These are phyloP conservation scores for Backusella westeae DNA, from an alignment of 192 early-diverging fungal species.

Conservation along the genomic window DNA sequence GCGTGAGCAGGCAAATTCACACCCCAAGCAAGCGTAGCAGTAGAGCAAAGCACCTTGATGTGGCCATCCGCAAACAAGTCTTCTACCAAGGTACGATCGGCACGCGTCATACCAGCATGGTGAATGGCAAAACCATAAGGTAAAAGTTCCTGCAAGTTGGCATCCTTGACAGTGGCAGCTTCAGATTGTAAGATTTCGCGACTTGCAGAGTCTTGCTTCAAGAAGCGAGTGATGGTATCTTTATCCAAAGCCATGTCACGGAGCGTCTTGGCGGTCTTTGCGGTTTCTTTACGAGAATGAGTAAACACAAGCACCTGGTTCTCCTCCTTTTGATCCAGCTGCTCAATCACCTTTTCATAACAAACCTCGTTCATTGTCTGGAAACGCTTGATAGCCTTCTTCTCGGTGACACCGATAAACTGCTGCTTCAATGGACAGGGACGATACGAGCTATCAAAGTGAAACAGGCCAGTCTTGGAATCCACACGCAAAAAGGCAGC, in stretches of 20 bases:
- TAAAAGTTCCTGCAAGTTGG: conserved; percentile 83
- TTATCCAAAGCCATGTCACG: conserved; percentile 93
- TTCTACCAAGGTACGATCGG: conserved; percentile 91
- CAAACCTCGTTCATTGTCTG: conserved; percentile 97
- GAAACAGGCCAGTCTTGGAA: conserved; percentile 78
- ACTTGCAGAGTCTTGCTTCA: conserved; percentile 77
- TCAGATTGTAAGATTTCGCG: conserved; percentile 84
- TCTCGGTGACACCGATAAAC: conserved; percentile 96
- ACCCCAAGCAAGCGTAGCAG: conserved; percentile 98
- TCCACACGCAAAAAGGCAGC: conserved; percentile 92
- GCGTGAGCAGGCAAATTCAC: conserved; percentile 98
- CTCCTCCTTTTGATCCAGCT: conserved; percentile 62
- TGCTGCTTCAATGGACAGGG: conserved; percentile 96
- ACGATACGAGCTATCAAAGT: conserved; percentile 89
- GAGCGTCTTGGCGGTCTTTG: conserved; percentile 84
- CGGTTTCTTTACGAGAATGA: conserved; percentile 97
- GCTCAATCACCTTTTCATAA: conserved; percentile 93
- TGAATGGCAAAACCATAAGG: conserved; percentile 96
- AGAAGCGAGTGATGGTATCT: conserved; percentile 79
- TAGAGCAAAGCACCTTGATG: conserved; percentile 91
- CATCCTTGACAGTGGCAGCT: conserved; percentile 77
- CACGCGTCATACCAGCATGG: conserved; percentile 93
- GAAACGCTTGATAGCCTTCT: conserved; percentile 90
- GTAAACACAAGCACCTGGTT: conserved; percentile 96
- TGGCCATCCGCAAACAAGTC: conserved; percentile 91